Base-by-base conservation (phyloP, 345 rosid species). In the Salix brachista region DNA sequence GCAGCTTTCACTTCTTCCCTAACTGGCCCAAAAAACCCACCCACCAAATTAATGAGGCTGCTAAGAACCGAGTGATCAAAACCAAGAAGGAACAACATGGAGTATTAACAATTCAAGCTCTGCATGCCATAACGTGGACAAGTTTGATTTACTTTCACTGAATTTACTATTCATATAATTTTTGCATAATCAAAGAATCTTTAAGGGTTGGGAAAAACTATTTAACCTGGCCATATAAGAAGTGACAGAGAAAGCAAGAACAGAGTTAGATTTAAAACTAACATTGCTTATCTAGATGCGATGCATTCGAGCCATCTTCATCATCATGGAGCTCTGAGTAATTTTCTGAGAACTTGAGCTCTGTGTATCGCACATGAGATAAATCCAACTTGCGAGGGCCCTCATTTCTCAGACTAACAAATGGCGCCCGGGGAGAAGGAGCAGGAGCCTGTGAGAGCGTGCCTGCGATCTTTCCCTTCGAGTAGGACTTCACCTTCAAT, bases 361-460 rank as follows among this genome's bases (percentile, higher is more conserved):
- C 86, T 3, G 76, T 65, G 83, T 72, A 83, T 37, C 84, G 69
- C 4, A 82, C 65, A 12, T 84, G 86, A 11, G 89, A 75, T 73
- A 85, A 70, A 23, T 83, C 86, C 54, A 81, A 44, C 32, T 67
- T 73, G 26, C 82, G 85, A 12, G 70, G 36, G 54, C 72, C 81
- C 56, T 85, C 85, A 48, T 67, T 71, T 74, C 77, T 84, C 12
- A 65, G 48, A 19, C 64, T 50, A 25, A 42, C 70, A 65, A 84
- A 68, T 1, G 91, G 71, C 18, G 88, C 88, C 74, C 92, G 80
- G 4, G 96, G 98, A 73, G 98, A 88, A 37, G 98, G 91, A 75
- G 93, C 74, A 4, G 94, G 94, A 73, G 91, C 95, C 26, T 80
- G 81, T 74, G 91, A 79, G 50, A 79, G 19, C 1, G 76, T 25